These are phyloP conservation scores for Xylariaceae sp. DNA, from an alignment of 2,329 filamentous ascomycete genomes.

Conservation along the genomic window DNA sequence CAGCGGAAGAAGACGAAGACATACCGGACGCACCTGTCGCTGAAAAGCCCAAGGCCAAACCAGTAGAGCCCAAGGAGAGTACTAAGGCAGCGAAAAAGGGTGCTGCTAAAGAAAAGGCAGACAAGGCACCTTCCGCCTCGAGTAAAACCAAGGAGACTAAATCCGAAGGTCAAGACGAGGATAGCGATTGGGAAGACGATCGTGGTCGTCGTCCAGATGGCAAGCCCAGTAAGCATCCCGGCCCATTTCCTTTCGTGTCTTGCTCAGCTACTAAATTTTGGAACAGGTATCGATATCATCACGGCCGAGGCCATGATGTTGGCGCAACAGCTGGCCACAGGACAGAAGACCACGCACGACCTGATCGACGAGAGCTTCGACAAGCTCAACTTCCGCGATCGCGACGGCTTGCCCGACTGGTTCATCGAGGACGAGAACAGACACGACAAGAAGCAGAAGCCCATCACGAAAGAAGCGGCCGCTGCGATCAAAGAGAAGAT, in stretches of 20 bases:
- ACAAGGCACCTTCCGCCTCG: constrained; percentile 21
- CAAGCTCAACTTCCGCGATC: constrained; percentile 83
- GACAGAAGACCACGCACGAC: constrained; percentile 72
- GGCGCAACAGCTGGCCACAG: constrained; percentile 84
- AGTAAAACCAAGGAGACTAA: constrained; percentile 46
- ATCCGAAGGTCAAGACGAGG: constrained; percentile 49
- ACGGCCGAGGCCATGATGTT: constrained; percentile 99
- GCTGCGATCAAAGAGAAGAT: constrained; percentile 91
- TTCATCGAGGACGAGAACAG: constrained; percentile 87
- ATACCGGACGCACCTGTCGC: constrained; percentile 23
- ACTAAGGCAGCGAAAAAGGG: constrained; percentile 19
- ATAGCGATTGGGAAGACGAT: constrained; percentile 63
- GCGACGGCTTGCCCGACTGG: constrained; percentile 92
- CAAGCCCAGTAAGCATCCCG: constrained; percentile 45
- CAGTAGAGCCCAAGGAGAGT: constrained; percentile 21
- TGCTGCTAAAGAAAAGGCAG: constrained; percentile 13
- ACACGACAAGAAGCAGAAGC: constrained; percentile 79
- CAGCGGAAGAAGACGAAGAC: constrained; percentile 28
- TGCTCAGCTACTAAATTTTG: not conserved
- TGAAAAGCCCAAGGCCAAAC: constrained; percentile 2
- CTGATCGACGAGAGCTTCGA: constrained; percentile 90
- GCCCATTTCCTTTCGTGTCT: not conserved
- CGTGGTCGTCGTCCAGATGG: constrained; percentile 59
- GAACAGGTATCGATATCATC: constrained; percentile 87
- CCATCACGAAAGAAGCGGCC: constrained; percentile 87